A percentile compares a stretch with the other conserved stretches of the same genome.
These are phyloP conservation scores for Coemansia sp. DNA, from an alignment of 371 early-diverging fungal species.

Conservation along the genomic window DNA sequence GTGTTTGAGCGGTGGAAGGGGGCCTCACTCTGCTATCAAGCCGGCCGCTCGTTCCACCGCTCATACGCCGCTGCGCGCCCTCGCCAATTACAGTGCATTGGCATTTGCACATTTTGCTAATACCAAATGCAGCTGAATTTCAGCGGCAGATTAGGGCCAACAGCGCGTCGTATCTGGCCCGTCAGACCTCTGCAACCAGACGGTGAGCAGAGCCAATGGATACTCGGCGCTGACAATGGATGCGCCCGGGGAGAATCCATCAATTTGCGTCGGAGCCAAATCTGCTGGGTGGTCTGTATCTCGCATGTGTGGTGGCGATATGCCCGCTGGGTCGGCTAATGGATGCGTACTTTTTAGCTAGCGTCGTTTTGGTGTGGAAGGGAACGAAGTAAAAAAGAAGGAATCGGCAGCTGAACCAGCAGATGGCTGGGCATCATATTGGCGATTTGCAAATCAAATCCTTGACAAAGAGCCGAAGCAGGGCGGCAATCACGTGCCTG, in stretches of 20 bases:
- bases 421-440: background rate
- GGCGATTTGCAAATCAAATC: slow-evolving; percentile 8
- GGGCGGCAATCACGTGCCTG: background rate
- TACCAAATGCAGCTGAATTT: background rate
- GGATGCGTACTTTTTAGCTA: slow-evolving; percentile 37
- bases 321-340: background rate
- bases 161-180: background rate
- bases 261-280: background rate
- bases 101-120: no score
- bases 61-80: no score
- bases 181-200: no score
- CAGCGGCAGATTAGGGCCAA: background rate
- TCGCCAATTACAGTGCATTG: no score
- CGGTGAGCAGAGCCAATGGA: background rate
- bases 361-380: slow-evolving; percentile 9
- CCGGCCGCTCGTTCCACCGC: no score
- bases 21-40: no score
- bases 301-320: background rate
- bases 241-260: slow-evolving; percentile 1
- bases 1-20: no score
- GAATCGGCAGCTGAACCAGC: background rate
- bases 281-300: background rate
- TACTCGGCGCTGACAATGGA: background rate
- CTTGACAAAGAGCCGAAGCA: background rate
- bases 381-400: slow-evolving; percentile 20